Conservation (phyloP, 352 stramenopile genomes). For the Pelagophyceae sp. region DNA sequence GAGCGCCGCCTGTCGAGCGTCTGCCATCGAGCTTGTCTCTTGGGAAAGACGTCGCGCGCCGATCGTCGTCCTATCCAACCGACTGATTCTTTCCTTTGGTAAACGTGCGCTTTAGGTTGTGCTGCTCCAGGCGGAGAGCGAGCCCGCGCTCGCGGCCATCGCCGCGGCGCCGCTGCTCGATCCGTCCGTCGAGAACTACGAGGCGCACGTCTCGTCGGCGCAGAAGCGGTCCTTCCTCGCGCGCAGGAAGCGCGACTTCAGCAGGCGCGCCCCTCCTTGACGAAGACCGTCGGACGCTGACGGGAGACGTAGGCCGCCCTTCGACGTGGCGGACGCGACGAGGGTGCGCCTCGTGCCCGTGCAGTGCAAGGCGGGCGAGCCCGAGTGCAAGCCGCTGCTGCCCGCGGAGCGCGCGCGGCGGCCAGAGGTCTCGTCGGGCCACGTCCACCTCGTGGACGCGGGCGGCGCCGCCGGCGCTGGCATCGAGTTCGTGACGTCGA, state of each 20-base stretch:
- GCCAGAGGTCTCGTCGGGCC: background rate
- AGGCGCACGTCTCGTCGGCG: background rate
- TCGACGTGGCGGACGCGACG: background rate
- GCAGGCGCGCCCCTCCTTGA: background rate
- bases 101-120: too few relatives aligned
- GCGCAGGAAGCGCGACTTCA: background rate
- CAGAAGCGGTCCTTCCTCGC: background rate
- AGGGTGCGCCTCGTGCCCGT: background rate
- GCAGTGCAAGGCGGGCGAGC: background rate
- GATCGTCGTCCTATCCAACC: too few relatives aligned
- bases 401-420: background rate
- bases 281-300: background rate
- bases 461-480: background rate
- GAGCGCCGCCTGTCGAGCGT: too few relatives aligned
- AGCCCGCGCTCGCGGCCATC: background rate
- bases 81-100: too few relatives aligned
- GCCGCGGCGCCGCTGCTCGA: background rate
- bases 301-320: background rate
- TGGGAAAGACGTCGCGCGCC: too few relatives aligned
- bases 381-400: constrained; percentile 10
- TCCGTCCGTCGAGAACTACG: background rate
- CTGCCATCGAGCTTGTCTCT: too few relatives aligned
- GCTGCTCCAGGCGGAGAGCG: background rate
- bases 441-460: background rate
- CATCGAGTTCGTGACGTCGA: background rate